A percentile compares a stretch with the other conserved stretches of the same genome.
Conservation (phyloP, 202 grass and related monocot species). For the Setaria viridis region DNA sequence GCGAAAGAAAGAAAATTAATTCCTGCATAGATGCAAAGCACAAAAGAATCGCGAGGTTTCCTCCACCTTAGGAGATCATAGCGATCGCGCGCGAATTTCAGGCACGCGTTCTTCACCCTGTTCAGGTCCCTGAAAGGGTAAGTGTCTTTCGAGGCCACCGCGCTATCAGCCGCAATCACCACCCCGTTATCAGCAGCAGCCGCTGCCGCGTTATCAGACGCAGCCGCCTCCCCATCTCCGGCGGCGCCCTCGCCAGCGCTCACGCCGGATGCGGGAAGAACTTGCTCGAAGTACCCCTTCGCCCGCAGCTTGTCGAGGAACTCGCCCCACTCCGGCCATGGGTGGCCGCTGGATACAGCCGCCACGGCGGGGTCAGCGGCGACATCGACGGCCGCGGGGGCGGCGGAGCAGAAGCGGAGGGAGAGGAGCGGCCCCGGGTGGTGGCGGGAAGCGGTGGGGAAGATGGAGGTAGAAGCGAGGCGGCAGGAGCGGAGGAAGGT, state of each 20-base stretch:
- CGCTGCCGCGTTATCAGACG: background rate
- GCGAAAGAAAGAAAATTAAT: background rate
- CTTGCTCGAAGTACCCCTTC: slow-evolving; percentile 78
- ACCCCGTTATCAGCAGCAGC: background rate
- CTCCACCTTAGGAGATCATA: slow-evolving; percentile 79
- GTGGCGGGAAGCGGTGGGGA: slow-evolving; percentile 40
- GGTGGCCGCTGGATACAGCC: slow-evolving; percentile 43
- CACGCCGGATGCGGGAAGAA: background rate
- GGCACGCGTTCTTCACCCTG: slow-evolving; percentile 88
- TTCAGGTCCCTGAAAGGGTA: slow-evolving; percentile 50
- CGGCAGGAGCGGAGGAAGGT: slow-evolving; percentile 50
- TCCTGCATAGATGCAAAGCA: slow-evolving; percentile 7
- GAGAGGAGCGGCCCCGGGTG: slow-evolving; percentile 35
- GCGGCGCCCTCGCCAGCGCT: slow-evolving; percentile 31
- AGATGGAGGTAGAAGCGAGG: slow-evolving; percentile 16
- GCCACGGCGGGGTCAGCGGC: slow-evolving; percentile 25
- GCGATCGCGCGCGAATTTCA: slow-evolving; percentile 86
- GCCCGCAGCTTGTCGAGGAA: slow-evolving; percentile 79
- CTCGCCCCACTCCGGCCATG: slow-evolving; percentile 87
- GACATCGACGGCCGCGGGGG: slow-evolving; percentile 20
- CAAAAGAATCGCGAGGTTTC: slow-evolving; percentile 3
- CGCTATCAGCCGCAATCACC: background rate
- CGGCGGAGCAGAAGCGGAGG: slow-evolving; percentile 58
- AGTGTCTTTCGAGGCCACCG: background rate
- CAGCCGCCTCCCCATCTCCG: slow-evolving; percentile 27